These are phyloP conservation scores for Monilinia laxa DNA, from an alignment of 2,329 filamentous ascomycete species.

Conservation along the genomic window DNA sequence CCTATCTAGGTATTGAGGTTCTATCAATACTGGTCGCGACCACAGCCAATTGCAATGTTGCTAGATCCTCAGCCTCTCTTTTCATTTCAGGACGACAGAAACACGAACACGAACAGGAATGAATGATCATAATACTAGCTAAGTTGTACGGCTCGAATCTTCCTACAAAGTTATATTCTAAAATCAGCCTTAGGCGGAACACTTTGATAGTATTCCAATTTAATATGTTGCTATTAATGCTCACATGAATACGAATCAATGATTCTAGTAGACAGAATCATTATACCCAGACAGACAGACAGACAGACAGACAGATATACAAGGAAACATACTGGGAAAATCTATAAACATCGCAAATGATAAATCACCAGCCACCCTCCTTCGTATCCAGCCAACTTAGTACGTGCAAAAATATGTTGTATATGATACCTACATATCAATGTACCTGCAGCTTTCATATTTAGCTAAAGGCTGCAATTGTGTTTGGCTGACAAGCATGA, in stretches of 20 bases:
- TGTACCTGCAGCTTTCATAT: slow-evolving; percentile 13
- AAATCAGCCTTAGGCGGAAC: neutral
- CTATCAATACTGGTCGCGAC: neutral
- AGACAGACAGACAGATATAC: too few relatives aligned
- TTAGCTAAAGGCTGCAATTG: neutral
- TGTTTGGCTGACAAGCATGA: neutral
- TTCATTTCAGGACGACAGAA: neutral
- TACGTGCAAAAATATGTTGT: slow-evolving; percentile 1
- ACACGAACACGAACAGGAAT: neutral
- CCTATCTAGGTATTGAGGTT: too few relatives aligned
- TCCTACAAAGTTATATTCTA: neutral
- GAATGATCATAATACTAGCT: too few relatives aligned
- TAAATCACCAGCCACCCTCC: neutral
- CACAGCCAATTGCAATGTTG: neutral
- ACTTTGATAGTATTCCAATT: too few relatives aligned
- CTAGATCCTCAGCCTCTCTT: too few relatives aligned
- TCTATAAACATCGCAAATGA: slow-evolving; percentile 2
- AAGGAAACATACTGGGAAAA: neutral
- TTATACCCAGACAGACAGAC: too few relatives aligned
- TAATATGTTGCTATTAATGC: neutral
- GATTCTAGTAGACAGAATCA: neutral
- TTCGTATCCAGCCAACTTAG: neutral
- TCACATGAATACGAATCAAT: neutral
- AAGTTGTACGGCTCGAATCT: neutral
- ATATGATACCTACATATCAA: neutral